A percentile compares a stretch with the other conserved stretches of the same genome.
Evolutionary conservation across 805 yeast genomes (phyloP).

Genomic region (Wickerhamomyces ciferrii): DNA sequence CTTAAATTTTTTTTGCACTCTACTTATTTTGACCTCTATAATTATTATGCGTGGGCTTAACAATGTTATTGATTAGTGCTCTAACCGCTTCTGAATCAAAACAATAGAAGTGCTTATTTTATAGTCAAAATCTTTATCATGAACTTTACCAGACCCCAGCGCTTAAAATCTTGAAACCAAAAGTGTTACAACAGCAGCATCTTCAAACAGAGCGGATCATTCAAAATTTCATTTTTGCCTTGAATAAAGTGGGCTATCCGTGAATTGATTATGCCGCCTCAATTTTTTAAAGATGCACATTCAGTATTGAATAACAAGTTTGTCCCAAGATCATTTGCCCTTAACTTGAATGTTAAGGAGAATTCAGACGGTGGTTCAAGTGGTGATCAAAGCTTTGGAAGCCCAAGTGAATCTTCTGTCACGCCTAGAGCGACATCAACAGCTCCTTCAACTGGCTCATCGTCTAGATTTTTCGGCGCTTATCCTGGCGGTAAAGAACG

Average conservation of each 20-base stretch:
- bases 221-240: no score
- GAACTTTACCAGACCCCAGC: no score
- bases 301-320: slow-evolving; percentile 15
- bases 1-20: no score
- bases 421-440: slow-evolving; percentile 5
- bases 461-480: slow-evolving; percentile 6
- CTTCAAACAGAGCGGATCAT: no score
- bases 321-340: slow-evolving; percentile 15
- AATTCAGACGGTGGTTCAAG: not conserved
- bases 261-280: slow-evolving; percentile 12
- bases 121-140: no score
- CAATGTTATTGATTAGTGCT: no score
- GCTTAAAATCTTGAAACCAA: no score
- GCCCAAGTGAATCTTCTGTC: not conserved
- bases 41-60: no score
- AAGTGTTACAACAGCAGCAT: no score
- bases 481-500: slow-evolving; percentile 1
- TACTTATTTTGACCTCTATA: no score
- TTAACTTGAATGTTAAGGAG: slow-evolving; percentile 9
- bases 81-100: no score
- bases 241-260: slow-evolving; percentile 2
- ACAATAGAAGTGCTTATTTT: no score
- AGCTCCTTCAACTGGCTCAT: slow-evolving; percentile 7
- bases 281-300: slow-evolving; percentile 20
- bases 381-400: slow-evolving; percentile 1